Evolutionary conservation across 2,329 filamentous ascomycete species (phyloP).

Genomic region (Cladosporium sphaerospermum): DNA sequence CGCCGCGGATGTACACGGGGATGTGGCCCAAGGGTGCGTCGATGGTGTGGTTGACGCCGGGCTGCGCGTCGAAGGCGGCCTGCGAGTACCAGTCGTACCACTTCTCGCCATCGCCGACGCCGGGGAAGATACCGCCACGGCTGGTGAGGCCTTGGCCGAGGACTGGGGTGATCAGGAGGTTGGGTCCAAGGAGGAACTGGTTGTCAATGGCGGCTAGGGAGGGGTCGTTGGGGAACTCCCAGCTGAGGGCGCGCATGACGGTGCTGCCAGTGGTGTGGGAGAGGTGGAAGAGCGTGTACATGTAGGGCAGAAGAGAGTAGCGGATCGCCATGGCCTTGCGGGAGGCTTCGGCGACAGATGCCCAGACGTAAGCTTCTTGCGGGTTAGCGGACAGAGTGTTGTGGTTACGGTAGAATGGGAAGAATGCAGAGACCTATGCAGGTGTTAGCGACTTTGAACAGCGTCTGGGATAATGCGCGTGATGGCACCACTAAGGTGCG

Average conservation of each 20-base stretch:
- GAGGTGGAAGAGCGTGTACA: conserved; percentile 66
- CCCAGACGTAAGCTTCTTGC: conserved; percentile 70
- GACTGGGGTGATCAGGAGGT: conserved; percentile 61
- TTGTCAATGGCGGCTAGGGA: conserved; percentile 59
- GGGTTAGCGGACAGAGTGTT: conserved; percentile 55
- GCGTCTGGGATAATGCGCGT: too few species aligned
- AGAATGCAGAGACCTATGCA: conserved; percentile 61
- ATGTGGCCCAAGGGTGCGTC: conserved; percentile 61
- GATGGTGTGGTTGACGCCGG: conserved; percentile 55
- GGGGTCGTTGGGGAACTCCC: conserved; percentile 69
- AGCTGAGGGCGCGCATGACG: conserved; percentile 65
- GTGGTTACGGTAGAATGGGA: conserved; percentile 74
- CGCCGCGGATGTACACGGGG: conserved; percentile 64
- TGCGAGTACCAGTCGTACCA: conserved; percentile 83
- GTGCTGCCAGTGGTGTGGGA: conserved; percentile 62
- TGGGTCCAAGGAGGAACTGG: conserved; percentile 65
- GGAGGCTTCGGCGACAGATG: conserved; percentile 57
- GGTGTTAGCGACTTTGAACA: not conserved
- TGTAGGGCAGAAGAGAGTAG: conserved; percentile 65
- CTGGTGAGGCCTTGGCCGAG: conserved; percentile 55
- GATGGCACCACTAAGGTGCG: too few species aligned
- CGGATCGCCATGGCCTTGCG: conserved; percentile 63
- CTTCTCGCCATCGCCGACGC: conserved; percentile 50
- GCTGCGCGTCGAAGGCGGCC: conserved; percentile 44
- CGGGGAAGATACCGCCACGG: conserved; percentile 65